These are phyloP conservation scores for Pouteria glomerata DNA, from an alignment of 148 eudicot genomes.

Conservation along the genomic window DNA sequence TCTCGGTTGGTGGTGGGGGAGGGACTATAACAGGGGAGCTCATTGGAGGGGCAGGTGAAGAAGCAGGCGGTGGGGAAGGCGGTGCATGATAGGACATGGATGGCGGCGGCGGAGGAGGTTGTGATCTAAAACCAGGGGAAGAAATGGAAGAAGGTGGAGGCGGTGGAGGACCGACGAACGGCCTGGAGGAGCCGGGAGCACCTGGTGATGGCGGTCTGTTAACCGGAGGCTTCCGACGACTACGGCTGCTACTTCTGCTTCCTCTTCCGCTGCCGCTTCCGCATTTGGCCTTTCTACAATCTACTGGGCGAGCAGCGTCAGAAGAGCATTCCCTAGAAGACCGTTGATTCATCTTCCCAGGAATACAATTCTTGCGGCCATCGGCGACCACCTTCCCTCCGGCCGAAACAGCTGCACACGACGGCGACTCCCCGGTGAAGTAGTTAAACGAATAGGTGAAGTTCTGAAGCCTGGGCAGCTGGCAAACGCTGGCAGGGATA, in stretches of 20 bases:
- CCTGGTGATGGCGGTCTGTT: conserved; percentile 14
- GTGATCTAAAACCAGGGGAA: conserved; percentile 24
- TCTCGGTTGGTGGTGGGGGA: conserved; percentile 24
- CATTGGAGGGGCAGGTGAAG: background rate
- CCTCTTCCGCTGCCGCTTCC: background rate
- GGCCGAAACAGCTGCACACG: conserved; percentile 28
- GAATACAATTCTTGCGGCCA: conserved; percentile 54
- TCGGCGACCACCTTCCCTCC: conserved; percentile 26
- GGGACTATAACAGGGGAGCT: background rate
- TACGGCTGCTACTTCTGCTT: background rate
- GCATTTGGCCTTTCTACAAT: conserved; percentile 49
- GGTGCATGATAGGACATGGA: conserved; percentile 6
- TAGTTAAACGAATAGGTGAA: conserved; percentile 72
- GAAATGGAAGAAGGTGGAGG: conserved; percentile 32
- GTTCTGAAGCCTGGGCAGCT: conserved; percentile 53
- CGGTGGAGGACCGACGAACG: conserved; percentile 12
- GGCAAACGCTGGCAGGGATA: conserved; percentile 50
- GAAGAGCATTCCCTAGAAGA: conserved; percentile 49
- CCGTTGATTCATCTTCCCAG: conserved; percentile 39
- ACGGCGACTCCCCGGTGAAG: conserved; percentile 57
- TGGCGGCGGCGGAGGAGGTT: conserved; percentile 23
- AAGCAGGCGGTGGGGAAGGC: conserved; percentile 7
- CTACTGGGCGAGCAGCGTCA: conserved; percentile 40
- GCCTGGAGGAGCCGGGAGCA: conserved; percentile 11
- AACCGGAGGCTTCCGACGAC: background rate